A percentile compares a stretch with the other conserved stretches of the same genome.
Evolutionary conservation across 129 eudicot species (phyloP).

Genomic region (Smallanthus sonchifolius): DNA sequence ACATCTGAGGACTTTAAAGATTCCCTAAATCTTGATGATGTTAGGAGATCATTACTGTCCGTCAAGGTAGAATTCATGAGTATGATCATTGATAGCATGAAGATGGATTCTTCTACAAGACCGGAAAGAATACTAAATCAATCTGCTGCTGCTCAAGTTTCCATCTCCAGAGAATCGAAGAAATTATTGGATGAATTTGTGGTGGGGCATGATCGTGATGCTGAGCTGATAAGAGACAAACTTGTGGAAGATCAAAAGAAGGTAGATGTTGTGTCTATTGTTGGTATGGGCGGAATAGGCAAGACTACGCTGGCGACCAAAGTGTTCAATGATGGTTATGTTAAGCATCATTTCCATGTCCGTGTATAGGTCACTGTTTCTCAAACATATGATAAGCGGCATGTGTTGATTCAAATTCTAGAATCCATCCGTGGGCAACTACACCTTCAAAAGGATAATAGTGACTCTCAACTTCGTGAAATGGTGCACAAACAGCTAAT

Average conservation of each 20-base stretch:
- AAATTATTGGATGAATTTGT: neutral
- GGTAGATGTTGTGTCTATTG: conserved; percentile 7
- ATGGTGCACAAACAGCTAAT: conserved; percentile 1
- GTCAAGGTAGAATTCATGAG: neutral
- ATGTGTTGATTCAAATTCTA: conserved; percentile 5
- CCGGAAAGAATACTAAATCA: neutral
- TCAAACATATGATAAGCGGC: conserved; percentile 16
- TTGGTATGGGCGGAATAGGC: conserved; percentile 36
- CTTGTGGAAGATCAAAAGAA: neutral
- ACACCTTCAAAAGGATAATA: neutral
- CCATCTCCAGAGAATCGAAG: neutral
- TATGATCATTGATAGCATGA: neutral
- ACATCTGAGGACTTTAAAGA: neutral
- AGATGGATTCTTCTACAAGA: neutral
- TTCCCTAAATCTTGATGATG: conserved; percentile 12
- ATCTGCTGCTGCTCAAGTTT: neutral
- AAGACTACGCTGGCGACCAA: conserved; percentile 39
- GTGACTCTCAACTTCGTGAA: neutral
- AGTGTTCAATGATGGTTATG: conserved; percentile 10
- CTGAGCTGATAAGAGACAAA: neutral
- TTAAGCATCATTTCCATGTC: conserved; percentile 5
- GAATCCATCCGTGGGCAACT: neutral
- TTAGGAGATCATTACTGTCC: neutral
- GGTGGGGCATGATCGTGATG: conserved; percentile 6
- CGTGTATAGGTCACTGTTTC: conserved; percentile 37